Base-by-base conservation (phyloP, 2,329 filamentous ascomycete species). In the Aspergillus oerlinghausenensis region DNA sequence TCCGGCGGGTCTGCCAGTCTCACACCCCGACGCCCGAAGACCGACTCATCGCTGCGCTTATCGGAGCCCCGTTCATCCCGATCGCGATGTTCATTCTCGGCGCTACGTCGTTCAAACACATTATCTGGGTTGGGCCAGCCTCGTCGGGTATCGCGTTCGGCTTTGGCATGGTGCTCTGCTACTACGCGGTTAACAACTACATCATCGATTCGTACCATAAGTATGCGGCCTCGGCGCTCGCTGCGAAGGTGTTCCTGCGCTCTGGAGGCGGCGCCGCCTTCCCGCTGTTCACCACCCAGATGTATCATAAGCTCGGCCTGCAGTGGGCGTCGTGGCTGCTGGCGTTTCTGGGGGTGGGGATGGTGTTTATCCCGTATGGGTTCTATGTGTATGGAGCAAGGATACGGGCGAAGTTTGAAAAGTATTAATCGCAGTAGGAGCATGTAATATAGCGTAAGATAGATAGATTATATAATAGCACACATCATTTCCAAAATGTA, bases 151-250 rank as follows among this genome's bases (percentile, higher is more conserved):
- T 86, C 66, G 81, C 83, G 6, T 84, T 90, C 50, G 87, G 87
- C n/a, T 90, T 89, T 65, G 88, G 88, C 58, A 89, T 90, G 79
- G 89, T 90, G 69, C 88, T 90, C 76, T 80, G 90, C 25, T 90
- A 90, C 80, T 90, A 90, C 75, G 78, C 85, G 5, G 84, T 85
- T 64, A 88, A 87, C 73, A 88, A 88, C 78, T 88, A 88, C 69
- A 82, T 92, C 10, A 86, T 92, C 55, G 88, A 92, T 63, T 83
- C 69, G 47, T 79, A 77, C 55, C 72, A 74, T 32, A 62, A 66
- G 53, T 78, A 75, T 56, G 73, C 75, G 0, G 77, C 77, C 0
- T 73, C 68, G 6, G 76, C 76, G 1, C 63, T 79, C 17, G 76
- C 76, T 0, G 76, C 76, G 1, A 79, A 78, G 65, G 79, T 77